Evolutionary conservation across 495 filamentous ascomycete species (phyloP).

Genomic region (Neurospora pannonica): DNA sequence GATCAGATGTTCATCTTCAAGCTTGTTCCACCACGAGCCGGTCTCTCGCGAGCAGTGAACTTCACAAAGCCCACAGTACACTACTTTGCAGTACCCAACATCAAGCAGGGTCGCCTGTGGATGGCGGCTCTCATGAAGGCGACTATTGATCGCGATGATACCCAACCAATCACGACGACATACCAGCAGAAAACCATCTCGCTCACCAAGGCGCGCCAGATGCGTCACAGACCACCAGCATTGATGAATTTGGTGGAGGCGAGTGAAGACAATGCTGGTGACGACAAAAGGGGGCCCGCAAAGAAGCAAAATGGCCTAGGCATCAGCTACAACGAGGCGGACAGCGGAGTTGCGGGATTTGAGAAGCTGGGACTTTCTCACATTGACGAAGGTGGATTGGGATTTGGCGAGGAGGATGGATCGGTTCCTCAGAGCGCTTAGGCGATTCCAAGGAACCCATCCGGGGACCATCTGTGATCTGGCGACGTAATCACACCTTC

Average conservation of each 20-base stretch:
- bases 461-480: background rate
- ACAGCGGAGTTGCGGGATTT: constrained; percentile 39
- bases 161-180: constrained; percentile 67
- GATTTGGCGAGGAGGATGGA: constrained; percentile 25
- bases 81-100: constrained; percentile 91
- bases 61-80: constrained; percentile 96
- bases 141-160: constrained; percentile 90
- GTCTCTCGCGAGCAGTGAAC: constrained; percentile 83
- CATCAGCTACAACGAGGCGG: constrained; percentile 28
- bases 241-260: constrained; percentile 64
- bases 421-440: constrained; percentile 36
- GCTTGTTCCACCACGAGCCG: constrained; percentile 80
- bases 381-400: constrained; percentile 26
- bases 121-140: constrained; percentile 99
- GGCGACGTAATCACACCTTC: background rate
- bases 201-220: constrained; percentile 68
- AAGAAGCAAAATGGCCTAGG: constrained; percentile 4
- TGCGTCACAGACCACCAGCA: constrained; percentile 80
- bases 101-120: constrained; percentile 84
- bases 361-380: constrained; percentile 35
- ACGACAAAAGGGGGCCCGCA: constrained; percentile 9
- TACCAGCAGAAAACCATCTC: constrained; percentile 93
- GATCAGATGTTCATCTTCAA: constrained; percentile 93
- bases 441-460: constrained; percentile 1
- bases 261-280: constrained; percentile 20